Conservation (phyloP, 768 basidiomycete genomes). For the Cystofilobasidium macerans region DNA sequence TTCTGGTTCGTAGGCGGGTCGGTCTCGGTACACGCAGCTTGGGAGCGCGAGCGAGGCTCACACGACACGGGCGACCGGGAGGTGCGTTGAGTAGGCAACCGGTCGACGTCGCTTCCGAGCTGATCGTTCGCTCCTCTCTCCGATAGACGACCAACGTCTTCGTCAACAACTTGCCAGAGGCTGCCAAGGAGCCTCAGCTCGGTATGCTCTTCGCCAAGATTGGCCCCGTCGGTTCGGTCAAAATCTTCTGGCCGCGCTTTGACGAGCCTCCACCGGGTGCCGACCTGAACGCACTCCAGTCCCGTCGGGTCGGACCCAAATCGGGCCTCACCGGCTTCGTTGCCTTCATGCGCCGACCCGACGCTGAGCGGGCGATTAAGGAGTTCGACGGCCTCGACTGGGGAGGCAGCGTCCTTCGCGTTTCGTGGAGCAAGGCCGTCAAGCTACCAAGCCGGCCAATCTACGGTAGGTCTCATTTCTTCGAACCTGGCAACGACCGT, state of each 20-base stretch:
- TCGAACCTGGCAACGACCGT: neutral
- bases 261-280: constrained; percentile 57
- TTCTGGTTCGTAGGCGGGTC: constrained; percentile 3
- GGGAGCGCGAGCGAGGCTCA: constrained; percentile 81
- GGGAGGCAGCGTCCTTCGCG: constrained; percentile 76
- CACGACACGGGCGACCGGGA: constrained; percentile 79
- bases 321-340: constrained; percentile 88
- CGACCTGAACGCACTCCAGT: constrained; percentile 62
- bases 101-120: neutral
- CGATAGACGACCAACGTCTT: constrained; percentile 89
- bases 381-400: constrained; percentile 90
- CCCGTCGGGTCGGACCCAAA: constrained; percentile 50
- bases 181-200: constrained; percentile 71
- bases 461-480: constrained; percentile 52
- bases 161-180: constrained; percentile 80
- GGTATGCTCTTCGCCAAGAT: constrained; percentile 82
- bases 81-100: constrained; percentile 39
- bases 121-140: neutral
- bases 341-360: constrained; percentile 84
- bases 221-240: constrained; percentile 90
- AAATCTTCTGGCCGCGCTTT: constrained; percentile 95
- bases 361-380: constrained; percentile 77
- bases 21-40: constrained; percentile 45
- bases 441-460: constrained; percentile 59
- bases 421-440: constrained; percentile 96